phyloP scores from a whole-genome alignment of 2,329 filamentous ascomycete species.

The Emmonsia crescens region DNA sequence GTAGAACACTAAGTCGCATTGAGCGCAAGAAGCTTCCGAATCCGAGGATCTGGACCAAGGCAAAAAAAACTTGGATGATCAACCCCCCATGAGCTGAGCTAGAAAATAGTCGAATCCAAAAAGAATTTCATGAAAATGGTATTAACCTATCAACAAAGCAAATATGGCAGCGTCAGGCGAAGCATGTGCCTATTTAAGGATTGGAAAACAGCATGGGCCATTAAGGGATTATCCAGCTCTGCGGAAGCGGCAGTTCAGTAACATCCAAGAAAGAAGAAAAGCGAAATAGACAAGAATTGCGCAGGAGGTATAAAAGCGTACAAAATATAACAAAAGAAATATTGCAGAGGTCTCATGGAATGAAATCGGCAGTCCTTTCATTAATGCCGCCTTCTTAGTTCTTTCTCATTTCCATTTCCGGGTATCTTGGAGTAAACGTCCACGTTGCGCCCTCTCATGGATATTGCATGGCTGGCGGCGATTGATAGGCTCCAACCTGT shows the following conservation, averaged over 20 bases:
- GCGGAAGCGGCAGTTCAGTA: not conserved
- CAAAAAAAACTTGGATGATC: not conserved
- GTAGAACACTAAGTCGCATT: not conserved
- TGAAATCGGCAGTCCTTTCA: not conserved
- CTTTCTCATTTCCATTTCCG: not conserved
- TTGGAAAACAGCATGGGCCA: not conserved
- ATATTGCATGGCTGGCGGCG: conserved; percentile 17
- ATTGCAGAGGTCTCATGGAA: not conserved
- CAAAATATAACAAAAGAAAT: not conserved
- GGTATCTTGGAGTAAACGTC: not conserved
- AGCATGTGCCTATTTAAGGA: not conserved
- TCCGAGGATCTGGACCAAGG: not conserved
- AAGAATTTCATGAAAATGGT: not conserved
- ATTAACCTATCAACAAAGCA: not conserved
- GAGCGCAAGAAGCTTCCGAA: not conserved
- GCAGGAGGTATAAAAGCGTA: conserved; percentile 1
- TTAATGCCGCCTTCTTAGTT: not conserved
- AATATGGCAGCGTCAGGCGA: not conserved
- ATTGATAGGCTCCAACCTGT: conserved; percentile 17
- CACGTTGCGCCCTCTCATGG: conserved; percentile 1
- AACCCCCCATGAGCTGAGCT: not conserved
- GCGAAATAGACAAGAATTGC: not conserved
- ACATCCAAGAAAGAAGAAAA: not conserved
- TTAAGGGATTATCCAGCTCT: not conserved
- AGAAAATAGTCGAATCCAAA: not conserved